Percentiles rank a stretch among this genome's conserved stretches.
Evolutionary conservation across 1,284 basidiomycete species (phyloP).

Genomic region (Sanghuangporus weigelae): DNA sequence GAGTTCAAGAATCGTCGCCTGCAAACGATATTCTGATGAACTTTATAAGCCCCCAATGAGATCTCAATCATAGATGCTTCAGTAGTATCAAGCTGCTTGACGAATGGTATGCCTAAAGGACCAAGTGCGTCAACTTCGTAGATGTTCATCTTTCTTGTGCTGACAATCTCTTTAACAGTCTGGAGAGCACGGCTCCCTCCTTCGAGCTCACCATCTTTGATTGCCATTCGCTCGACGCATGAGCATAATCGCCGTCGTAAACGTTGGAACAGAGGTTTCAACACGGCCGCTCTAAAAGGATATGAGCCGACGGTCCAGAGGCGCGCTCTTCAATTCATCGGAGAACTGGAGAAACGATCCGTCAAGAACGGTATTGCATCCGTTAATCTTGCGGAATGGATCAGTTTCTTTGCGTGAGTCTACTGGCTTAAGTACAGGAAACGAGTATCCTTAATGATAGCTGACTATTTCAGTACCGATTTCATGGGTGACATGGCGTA

Average conservation of each 20-base stretch:
- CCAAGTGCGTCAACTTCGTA: conserved; percentile 30
- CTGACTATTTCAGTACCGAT: conserved; percentile 29
- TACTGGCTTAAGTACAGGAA: conserved; percentile 19
- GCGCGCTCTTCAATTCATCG: conserved; percentile 31
- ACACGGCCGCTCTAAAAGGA: conserved; percentile 31
- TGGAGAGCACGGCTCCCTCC: not conserved
- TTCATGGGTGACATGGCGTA: conserved; percentile 35
- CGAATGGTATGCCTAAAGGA: conserved; percentile 29
- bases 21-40: not conserved
- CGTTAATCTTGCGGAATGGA: conserved; percentile 31
- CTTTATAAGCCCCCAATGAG: conserved; percentile 29
- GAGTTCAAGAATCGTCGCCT: not conserved
- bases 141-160: conserved; percentile 20
- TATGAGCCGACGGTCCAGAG: conserved; percentile 32
- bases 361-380: conserved; percentile 3
- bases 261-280: conserved; percentile 40
- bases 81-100: conserved; percentile 26
- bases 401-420: conserved; percentile 28
- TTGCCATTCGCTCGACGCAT: conserved; percentile 26
- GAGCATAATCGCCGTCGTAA: conserved; percentile 35
- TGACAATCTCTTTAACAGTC: conserved; percentile 28
- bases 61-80: conserved; percentile 28
- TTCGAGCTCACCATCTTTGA: not conserved
- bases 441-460: conserved; percentile 25
- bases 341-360: conserved; percentile 23